A percentile compares a stretch with the other conserved stretches of the same genome.
These are phyloP conservation scores for Phytophthora melonis DNA, from an alignment of 352 stramenopile genomes.

Conservation along the genomic window DNA sequence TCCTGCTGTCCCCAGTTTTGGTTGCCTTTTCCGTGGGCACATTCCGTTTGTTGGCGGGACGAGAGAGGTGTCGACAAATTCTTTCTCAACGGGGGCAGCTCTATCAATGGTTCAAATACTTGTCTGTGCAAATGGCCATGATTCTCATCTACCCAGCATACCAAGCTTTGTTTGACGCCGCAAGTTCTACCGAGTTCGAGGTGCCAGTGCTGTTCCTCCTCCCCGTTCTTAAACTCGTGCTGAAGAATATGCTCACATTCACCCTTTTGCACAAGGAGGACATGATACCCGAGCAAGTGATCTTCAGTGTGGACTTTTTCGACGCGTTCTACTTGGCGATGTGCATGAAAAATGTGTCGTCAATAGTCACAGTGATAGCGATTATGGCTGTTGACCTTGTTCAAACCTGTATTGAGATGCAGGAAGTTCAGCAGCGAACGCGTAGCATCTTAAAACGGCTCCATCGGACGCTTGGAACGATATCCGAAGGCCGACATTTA, in stretches of 20 bases:
- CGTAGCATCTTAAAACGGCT: neutral
- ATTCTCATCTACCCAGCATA: slow-evolving; percentile 20
- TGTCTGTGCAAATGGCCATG: slow-evolving; percentile 10
- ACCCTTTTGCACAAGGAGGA: slow-evolving; percentile 19
- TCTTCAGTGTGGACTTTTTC: slow-evolving; percentile 23
- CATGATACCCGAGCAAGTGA: slow-evolving; percentile 21
- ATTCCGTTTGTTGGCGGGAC: neutral
- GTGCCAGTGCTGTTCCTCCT: slow-evolving; percentile 13
- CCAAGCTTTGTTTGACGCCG: slow-evolving; percentile 15
- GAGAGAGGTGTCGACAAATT: slow-evolving; percentile 1
- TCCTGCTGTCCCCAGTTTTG: slow-evolving; percentile 5
- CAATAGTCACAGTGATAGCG: neutral
- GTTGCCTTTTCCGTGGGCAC: neutral
- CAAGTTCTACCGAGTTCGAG: slow-evolving; percentile 6
- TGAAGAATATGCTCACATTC: slow-evolving; percentile 20
- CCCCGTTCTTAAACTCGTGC: slow-evolving; percentile 9
- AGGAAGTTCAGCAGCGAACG: slow-evolving; percentile 9
- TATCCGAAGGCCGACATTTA: neutral
- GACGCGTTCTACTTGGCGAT: slow-evolving; percentile 16
- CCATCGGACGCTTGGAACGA: neutral
- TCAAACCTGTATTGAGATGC: slow-evolving; percentile 9
- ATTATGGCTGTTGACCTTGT: slow-evolving; percentile 9
- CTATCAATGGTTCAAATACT: slow-evolving; percentile 2
- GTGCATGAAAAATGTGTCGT: slow-evolving; percentile 13
- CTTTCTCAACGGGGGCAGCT: slow-evolving; percentile 11